Evolutionary conservation across 495 filamentous ascomycete genomes (phyloP).

Genomic region (Cercophora scortea): DNA sequence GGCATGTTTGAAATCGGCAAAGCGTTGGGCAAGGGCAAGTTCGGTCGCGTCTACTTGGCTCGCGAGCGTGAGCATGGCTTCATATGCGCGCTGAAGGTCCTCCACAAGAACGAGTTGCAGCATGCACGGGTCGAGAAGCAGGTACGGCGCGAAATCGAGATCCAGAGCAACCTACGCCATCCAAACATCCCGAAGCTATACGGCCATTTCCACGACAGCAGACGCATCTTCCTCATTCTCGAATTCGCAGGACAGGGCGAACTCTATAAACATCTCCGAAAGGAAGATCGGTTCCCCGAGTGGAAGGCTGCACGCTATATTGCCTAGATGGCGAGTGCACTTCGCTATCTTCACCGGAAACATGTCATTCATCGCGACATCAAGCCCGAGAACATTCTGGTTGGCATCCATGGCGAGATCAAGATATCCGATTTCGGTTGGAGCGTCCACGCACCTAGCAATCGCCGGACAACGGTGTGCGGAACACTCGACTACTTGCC

Average conservation of each 20-base stretch:
- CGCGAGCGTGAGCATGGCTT: constrained; percentile 83
- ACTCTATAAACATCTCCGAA: constrained; percentile 90
- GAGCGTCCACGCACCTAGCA: constrained; percentile 96
- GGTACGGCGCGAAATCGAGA: constrained; percentile 93
- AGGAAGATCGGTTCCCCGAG: constrained; percentile 83
- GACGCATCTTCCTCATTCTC: constrained; percentile 90
- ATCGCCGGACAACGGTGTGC: constrained; percentile 89
- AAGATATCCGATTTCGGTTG: constrained; percentile 98
- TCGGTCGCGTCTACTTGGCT: constrained; percentile 91
- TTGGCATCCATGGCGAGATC: constrained; percentile 96
- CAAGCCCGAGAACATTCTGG: constrained; percentile 97
- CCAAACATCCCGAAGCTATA: constrained; percentile 92
- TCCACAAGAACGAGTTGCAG: constrained; percentile 90
- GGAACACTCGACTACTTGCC: constrained; percentile 98
- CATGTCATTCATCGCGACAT: constrained; percentile 99
- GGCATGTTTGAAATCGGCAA: constrained; percentile 99
- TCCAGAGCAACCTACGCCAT: constrained; percentile 92
- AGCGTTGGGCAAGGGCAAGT: constrained; percentile 94
- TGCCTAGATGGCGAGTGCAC: constrained; percentile 91
- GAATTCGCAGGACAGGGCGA: constrained; percentile 95
- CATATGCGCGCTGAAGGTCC: constrained; percentile 92
- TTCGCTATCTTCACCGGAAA: constrained; percentile 91
- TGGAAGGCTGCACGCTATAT: constrained; percentile 96
- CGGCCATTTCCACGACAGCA: constrained; percentile 95
- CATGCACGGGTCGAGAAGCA: constrained; percentile 89